Conservation (phyloP, 192 early-diverging fungal species). For the Jimgerdemannia lactiflua region DNA sequence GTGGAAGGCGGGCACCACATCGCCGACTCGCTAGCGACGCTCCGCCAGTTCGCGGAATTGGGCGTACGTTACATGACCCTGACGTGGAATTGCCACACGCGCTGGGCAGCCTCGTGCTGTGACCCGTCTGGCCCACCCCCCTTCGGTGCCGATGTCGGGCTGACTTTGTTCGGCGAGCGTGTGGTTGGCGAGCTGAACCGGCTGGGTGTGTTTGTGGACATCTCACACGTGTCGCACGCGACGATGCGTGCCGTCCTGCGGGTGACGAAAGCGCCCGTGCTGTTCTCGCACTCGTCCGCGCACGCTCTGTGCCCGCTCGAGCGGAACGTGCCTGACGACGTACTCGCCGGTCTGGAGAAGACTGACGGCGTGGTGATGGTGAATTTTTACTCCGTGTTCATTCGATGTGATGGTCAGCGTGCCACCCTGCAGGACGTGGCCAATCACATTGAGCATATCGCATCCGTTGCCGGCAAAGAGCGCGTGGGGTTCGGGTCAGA, state of each 20-base stretch:
- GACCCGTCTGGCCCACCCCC: constrained; percentile 42
- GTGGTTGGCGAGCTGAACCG: constrained; percentile 69
- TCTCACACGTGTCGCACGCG: constrained; percentile 59
- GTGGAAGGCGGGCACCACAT: constrained; percentile 69
- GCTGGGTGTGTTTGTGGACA: constrained; percentile 68
- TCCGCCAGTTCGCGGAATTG: constrained; percentile 52
- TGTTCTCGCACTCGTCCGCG: constrained; percentile 62
- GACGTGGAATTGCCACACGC: constrained; percentile 63
- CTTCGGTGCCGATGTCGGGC: constrained; percentile 37
- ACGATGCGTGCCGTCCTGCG: constrained; percentile 55
- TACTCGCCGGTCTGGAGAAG: constrained; percentile 36
- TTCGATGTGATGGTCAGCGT: constrained; percentile 28
- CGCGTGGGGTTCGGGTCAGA: constrained; percentile 65
- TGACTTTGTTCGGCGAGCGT: constrained; percentile 49
- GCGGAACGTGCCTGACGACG: constrained; percentile 60
- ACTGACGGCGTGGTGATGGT: constrained; percentile 63
- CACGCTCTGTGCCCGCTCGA: constrained; percentile 45
- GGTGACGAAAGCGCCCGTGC: constrained; percentile 49
- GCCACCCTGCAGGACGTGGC: constrained; percentile 43
- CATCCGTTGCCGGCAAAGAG: constrained; percentile 41
- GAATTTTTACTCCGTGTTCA: constrained; percentile 54
- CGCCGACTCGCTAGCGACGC: constrained; percentile 48
- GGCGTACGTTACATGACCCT: constrained; percentile 70
- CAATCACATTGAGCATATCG: constrained; percentile 59
- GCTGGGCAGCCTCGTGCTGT: constrained; percentile 46